Percentiles rank a stretch among this genome's conserved stretches.
Evolutionary conservation across 345 rosid genomes (phyloP).

Genomic region (Firmiana major): DNA sequence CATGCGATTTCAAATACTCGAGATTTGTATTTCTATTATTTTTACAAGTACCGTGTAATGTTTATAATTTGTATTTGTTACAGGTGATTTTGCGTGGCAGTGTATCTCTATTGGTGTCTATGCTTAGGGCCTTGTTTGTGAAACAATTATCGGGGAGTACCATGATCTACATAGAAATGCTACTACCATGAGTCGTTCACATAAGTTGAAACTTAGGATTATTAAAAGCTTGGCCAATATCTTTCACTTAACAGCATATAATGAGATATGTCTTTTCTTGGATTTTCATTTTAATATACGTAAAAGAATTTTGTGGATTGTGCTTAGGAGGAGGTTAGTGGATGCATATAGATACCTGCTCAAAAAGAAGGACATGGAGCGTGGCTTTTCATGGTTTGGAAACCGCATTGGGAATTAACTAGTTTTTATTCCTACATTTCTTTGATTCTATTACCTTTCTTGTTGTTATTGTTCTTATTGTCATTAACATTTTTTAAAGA

Average conservation of each 20-base stretch:
- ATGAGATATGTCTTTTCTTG: neutral
- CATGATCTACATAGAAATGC: neutral
- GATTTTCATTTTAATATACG: neutral
- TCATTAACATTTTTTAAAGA: neutral
- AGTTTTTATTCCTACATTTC: neutral
- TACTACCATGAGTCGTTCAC: neutral
- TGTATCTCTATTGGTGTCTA: too few species aligned
- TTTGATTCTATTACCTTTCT: neutral
- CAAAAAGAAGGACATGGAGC: conserved; percentile 79
- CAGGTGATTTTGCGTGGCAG: too few species aligned
- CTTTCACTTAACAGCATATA: neutral
- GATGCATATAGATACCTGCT: conserved; percentile 84
- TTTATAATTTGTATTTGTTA: too few species aligned
- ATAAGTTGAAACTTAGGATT: neutral
- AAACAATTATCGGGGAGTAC: too few species aligned
- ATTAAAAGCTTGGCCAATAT: neutral
- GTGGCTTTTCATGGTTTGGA: conserved; percentile 97
- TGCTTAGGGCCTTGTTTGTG: too few species aligned
- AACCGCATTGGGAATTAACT: conserved; percentile 76
- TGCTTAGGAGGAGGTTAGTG: conserved; percentile 73
- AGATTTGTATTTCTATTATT: conserved; percentile 41
- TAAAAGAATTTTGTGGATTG: conserved; percentile 8
- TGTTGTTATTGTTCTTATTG: neutral
- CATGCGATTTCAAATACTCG: conserved; percentile 83
- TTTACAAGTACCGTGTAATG: neutral